Evolutionary conservation across 2,329 filamentous ascomycete genomes (phyloP).

Genomic region (Xylaria sp.): DNA sequence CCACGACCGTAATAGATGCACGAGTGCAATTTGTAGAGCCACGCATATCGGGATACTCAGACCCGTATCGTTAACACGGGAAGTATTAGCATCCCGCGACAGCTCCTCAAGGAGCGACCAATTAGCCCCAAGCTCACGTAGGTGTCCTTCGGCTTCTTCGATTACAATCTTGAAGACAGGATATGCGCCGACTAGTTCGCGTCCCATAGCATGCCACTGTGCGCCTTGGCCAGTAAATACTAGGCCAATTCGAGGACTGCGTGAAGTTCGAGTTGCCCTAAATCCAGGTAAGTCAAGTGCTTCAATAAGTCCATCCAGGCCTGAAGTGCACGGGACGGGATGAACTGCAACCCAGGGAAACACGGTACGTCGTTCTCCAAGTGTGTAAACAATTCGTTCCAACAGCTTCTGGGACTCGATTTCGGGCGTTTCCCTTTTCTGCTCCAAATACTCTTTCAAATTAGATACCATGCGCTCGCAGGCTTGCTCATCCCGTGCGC

Average conservation of each 20-base stretch:
- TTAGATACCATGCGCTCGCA: background rate
- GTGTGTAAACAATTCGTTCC: no score
- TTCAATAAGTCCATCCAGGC: background rate
- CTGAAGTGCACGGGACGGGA: no score
- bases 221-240: constrained; percentile 41
- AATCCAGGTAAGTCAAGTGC: background rate
- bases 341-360: no score
- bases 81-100: background rate
- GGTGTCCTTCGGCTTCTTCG: background rate
- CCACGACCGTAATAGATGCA: constrained; percentile 32
- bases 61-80: constrained; percentile 15
- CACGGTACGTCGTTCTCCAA: no score
- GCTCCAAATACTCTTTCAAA: constrained; percentile 12
- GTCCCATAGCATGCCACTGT: constrained; percentile 40
- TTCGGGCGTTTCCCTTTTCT: background rate
- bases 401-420: no score
- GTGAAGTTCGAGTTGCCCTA: background rate
- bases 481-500: background rate
- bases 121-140: constrained; percentile 15
- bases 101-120: constrained; percentile 36
- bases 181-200: constrained; percentile 17
- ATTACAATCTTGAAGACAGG: constrained; percentile 18
- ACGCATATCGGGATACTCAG: constrained; percentile 31
- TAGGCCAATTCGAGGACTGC: constrained; percentile 2
- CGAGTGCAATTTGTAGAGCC: constrained; percentile 38